A percentile compares a stretch with the other conserved stretches of the same genome.
These are phyloP conservation scores for Cardiospermum halicacabum DNA, from an alignment of 345 rosid species.

Conservation along the genomic window DNA sequence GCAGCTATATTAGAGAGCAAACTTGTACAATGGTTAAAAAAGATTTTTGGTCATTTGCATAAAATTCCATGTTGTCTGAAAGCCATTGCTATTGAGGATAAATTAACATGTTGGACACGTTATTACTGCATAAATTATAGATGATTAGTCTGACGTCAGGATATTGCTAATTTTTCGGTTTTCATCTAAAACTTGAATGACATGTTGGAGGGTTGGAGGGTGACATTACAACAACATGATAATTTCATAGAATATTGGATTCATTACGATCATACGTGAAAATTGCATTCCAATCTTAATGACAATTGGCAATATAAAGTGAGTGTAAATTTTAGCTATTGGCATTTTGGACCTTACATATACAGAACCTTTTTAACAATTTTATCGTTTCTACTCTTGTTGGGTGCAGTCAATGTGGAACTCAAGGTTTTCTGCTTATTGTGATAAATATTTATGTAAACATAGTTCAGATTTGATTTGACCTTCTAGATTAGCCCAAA, in stretches of 20 bases:
- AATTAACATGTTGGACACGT: neutral
- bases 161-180: neutral
- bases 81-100: neutral
- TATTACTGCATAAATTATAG: neutral
- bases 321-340: neutral
- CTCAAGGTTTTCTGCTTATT: neutral
- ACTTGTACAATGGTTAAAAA: slow-evolving; percentile 1
- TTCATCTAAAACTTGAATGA: neutral
- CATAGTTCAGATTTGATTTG: neutral
- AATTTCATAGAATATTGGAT: neutral
- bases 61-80: neutral
- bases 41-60: neutral
- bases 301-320: neutral
- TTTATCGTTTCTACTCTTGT: neutral
- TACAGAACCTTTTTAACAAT: neutral
- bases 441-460: neutral
- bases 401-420: neutral
- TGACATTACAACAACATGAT: neutral
- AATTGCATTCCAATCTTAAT: neutral
- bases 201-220: neutral
- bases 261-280: neutral
- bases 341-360: neutral
- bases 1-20: neutral
- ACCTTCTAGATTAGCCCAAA: neutral
- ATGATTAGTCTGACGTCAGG: neutral